phyloP scores from a whole-genome alignment of 768 basidiomycete species.

The Crucibulum laeve region DNA sequence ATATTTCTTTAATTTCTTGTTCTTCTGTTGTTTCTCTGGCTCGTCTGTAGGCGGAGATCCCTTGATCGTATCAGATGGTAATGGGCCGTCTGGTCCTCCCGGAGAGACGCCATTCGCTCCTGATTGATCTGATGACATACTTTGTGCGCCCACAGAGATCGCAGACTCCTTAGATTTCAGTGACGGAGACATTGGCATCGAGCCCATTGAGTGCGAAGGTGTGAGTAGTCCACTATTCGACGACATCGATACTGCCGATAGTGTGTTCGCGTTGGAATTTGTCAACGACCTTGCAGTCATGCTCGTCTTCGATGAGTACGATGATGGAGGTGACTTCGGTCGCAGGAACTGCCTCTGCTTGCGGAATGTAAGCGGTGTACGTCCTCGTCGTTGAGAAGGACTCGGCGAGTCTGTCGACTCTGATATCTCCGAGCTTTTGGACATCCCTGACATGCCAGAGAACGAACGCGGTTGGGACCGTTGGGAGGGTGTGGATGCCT shows the following conservation, averaged over 20 bases:
- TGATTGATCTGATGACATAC: conserved; percentile 70
- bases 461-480: conserved; percentile 40
- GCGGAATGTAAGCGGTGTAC: conserved; percentile 66
- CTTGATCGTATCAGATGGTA: conserved; percentile 18
- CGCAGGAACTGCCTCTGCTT: conserved; percentile 70
- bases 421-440: conserved; percentile 44
- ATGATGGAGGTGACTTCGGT: conserved; percentile 60
- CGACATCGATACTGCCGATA: conserved; percentile 34
- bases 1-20: conserved; percentile 79
- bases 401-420: conserved; percentile 41
- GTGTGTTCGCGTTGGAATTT: conserved; percentile 41
- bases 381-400: conserved; percentile 60
- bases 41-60: conserved; percentile 29
- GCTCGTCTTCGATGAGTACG: conserved; percentile 37
- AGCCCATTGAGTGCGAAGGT: conserved; percentile 56
- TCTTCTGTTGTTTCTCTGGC: conserved; percentile 61
- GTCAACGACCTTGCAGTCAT: conserved; percentile 29
- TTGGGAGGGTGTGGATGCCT: conserved; percentile 63
- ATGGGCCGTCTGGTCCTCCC: conserved; percentile 24
- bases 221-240: conserved; percentile 49
- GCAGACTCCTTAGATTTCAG: conserved; percentile 81
- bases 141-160: conserved; percentile 65
- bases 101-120: conserved; percentile 46
- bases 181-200: conserved; percentile 52
- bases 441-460: conserved; percentile 63